A percentile compares a stretch with the other conserved stretches of the same genome.
Conservation (phyloP, 2,329 filamentous ascomycete genomes). For the Trichoderma arundinaceum region DNA sequence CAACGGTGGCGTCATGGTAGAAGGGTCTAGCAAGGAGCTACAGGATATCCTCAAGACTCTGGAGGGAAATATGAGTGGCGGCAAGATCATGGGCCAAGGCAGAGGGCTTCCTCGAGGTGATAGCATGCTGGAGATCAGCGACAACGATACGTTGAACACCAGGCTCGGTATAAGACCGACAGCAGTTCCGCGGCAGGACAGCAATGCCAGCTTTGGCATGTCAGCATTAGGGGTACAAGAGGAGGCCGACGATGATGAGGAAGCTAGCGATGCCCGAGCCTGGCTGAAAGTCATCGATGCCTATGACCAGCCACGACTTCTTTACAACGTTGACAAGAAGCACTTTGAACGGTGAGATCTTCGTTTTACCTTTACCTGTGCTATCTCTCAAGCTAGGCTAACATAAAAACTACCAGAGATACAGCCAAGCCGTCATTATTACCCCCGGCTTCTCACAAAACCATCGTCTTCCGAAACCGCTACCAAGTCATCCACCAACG, state of each 20-base stretch:
- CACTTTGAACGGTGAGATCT: constrained; percentile 78
- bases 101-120: constrained; percentile 60
- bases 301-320: constrained; percentile 80
- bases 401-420: constrained; percentile 51
- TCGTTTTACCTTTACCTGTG: not conserved
- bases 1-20: constrained; percentile 88
- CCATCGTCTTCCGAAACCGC: constrained; percentile 82
- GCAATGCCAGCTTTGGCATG: constrained; percentile 68
- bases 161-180: constrained; percentile 59
- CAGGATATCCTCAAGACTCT: constrained; percentile 82
- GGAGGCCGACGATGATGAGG: constrained; percentile 61
- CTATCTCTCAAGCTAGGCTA: not conserved
- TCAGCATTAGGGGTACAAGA: constrained; percentile 59
- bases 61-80: constrained; percentile 89
- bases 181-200: constrained; percentile 61
- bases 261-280: constrained; percentile 70
- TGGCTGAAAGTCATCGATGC: constrained; percentile 87
- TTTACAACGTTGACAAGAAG: constrained; percentile 81
- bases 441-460: constrained; percentile 80
- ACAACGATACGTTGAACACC: constrained; percentile 59
- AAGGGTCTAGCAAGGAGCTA: constrained; percentile 76
- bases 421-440: constrained; percentile 71
- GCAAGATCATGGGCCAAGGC: constrained; percentile 63
- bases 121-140: constrained; percentile 66
- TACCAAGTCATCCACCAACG: constrained; percentile 94